Evolutionary conservation across 371 early-diverging fungal species (phyloP).

Genomic region (Lichtheimia ramosa): DNA sequence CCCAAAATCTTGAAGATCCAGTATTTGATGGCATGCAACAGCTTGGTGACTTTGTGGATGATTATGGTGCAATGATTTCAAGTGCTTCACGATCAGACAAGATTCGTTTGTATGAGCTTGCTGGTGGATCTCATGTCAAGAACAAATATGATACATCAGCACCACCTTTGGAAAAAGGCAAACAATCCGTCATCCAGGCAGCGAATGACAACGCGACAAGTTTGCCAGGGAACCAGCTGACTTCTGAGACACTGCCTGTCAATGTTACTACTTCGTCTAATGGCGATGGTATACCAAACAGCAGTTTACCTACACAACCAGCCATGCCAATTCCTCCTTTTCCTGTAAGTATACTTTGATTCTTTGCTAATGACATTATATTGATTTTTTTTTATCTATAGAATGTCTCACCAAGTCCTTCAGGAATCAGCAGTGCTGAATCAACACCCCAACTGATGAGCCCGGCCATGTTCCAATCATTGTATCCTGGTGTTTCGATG

Average conservation of each 20-base stretch:
- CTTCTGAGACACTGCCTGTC: too few relatives aligned
- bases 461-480: neutral
- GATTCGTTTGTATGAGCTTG: conserved; percentile 16
- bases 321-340: too few relatives aligned
- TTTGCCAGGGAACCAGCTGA: too few relatives aligned
- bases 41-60: conserved; percentile 7
- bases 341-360: too few relatives aligned
- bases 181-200: neutral
- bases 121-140: conserved; percentile 13
- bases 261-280: too few relatives aligned
- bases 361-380: too few relatives aligned
- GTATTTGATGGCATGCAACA: neutral
- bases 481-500: neutral
- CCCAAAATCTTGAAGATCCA: conserved; percentile 19
- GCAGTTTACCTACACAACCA: too few relatives aligned
- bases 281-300: too few relatives aligned
- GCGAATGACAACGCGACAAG: too few relatives aligned
- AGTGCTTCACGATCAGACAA: conserved; percentile 15
- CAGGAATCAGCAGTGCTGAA: too few relatives aligned
- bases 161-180: conserved; percentile 3
- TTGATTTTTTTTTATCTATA: too few relatives aligned
- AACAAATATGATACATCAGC: conserved; percentile 7
- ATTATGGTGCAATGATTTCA: conserved; percentile 13
- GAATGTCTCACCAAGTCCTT: too few relatives aligned
- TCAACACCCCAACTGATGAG: neutral